A percentile compares a stretch with the other conserved stretches of the same genome.
Conservation (phyloP, 495 filamentous ascomycete genomes). For the Tuber magnatum region DNA sequence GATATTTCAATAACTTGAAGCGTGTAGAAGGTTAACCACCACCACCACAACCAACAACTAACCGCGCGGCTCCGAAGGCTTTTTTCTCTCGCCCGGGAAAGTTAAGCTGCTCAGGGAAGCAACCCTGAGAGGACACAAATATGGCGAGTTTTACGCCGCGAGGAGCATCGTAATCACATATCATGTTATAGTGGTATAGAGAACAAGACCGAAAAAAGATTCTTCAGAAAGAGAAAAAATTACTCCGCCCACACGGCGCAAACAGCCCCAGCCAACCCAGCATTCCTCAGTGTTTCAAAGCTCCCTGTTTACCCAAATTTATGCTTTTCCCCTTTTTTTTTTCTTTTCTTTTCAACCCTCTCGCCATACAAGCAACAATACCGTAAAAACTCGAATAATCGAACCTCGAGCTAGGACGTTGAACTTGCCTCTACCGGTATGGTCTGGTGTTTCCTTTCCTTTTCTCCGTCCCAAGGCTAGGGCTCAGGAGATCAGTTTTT, state of each 20-base stretch:
- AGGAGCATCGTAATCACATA: not conserved
- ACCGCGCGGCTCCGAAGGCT: not conserved
- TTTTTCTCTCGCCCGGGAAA: rapidly evolving
- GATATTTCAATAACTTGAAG: not conserved
- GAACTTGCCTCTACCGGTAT: no score
- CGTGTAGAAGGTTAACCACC: not conserved
- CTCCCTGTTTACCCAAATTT: not conserved
- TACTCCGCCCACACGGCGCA: not conserved
- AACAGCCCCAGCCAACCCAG: not conserved
- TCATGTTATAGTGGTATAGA: not conserved
- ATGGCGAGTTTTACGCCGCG: not conserved
- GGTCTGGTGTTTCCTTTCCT: no score
- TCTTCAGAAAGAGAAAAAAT: not conserved
- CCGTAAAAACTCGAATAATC: no score
- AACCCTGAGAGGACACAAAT: not conserved
- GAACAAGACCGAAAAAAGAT: not conserved
- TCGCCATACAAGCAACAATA: not conserved
- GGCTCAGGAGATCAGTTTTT: no score
- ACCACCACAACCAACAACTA: not conserved
- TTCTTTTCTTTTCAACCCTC: no score
- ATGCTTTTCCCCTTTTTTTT: not conserved
- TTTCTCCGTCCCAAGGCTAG: no score
- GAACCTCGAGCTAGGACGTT: no score
- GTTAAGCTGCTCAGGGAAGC: not conserved
- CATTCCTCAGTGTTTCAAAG: not conserved